phyloP scores from a whole-genome alignment of 2,329 filamentous ascomycete species.

The Ceratocystis harringtonii region DNA sequence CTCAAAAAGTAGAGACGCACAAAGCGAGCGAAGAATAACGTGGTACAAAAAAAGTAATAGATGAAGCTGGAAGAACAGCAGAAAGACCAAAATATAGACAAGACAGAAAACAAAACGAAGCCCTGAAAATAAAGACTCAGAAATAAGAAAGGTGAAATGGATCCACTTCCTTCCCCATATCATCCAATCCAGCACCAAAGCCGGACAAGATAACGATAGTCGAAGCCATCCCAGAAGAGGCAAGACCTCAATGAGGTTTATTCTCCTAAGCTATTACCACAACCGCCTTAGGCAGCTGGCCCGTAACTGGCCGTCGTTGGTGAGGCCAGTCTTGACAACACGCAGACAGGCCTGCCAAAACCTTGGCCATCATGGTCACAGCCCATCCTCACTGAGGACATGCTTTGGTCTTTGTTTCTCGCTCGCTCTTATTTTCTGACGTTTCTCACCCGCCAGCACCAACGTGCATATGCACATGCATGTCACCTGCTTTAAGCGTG shows the following conservation, averaged over 20 bases:
- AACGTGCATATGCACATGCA: neutral
- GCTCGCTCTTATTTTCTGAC: neutral
- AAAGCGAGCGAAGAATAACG: neutral
- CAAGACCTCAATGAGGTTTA: slow-evolving; percentile 3
- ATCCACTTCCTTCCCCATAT: neutral
- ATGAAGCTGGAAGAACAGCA: neutral
- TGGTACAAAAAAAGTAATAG: neutral
- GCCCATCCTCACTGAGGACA: neutral
- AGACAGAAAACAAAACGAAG: neutral
- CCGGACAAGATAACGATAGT: slow-evolving; percentile 3
- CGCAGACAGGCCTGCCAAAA: neutral
- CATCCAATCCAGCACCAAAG: slow-evolving; percentile 1
- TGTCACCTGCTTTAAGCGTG: neutral
- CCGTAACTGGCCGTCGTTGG: neutral
- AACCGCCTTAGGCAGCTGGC: neutral
- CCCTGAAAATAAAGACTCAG: neutral
- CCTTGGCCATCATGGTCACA: neutral
- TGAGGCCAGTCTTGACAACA: neutral
- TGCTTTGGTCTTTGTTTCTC: neutral
- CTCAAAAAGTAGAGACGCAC: neutral
- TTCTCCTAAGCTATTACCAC: slow-evolving; percentile 6
- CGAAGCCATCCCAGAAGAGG: slow-evolving; percentile 6
- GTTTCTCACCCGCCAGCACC: neutral
- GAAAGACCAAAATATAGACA: neutral
- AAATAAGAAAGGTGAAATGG: neutral